These are phyloP conservation scores for Amauroascus verrucosus DNA, from an alignment of 2,329 filamentous ascomycete genomes.

Conservation along the genomic window DNA sequence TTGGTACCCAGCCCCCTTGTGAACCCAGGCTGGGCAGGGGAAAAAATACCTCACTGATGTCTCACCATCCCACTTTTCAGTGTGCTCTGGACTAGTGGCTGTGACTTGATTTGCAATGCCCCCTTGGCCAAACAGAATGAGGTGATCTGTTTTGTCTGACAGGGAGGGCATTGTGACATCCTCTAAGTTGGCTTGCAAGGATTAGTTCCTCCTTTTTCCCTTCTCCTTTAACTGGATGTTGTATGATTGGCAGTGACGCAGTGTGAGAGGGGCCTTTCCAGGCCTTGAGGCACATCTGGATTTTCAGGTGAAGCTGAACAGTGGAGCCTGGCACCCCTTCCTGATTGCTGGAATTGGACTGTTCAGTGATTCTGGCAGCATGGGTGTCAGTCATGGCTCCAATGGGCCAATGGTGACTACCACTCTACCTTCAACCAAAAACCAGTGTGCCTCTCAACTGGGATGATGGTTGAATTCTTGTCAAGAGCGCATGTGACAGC, in stretches of 20 bases:
- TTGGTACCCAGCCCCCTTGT: not conserved
- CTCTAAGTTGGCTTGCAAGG: too few relatives aligned
- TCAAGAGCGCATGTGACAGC: not conserved
- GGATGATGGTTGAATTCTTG: not conserved
- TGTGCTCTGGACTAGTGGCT: not conserved
- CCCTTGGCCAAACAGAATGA: not conserved
- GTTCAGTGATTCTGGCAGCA: not conserved
- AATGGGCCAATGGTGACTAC: not conserved
- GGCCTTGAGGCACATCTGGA: not conserved
- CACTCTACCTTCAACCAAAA: not conserved
- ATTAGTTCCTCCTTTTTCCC: too few relatives aligned
- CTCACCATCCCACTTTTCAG: not conserved
- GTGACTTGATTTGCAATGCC: not conserved
- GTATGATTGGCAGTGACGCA: not conserved
- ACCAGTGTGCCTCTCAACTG: not conserved
- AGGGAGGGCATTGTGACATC: too few relatives aligned
- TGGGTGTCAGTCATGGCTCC: not conserved
- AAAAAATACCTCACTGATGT: not conserved
- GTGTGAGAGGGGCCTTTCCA: not conserved
- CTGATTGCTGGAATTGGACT: not conserved
- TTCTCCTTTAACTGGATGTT: too few relatives aligned
- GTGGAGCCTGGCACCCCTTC: not conserved
- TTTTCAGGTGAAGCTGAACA: not conserved
- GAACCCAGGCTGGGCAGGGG: not conserved
- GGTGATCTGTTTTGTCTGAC: too few relatives aligned